Evolutionary conservation across 1,139 yeast species (phyloP).

Genomic region (Taphrina betulina): DNA sequence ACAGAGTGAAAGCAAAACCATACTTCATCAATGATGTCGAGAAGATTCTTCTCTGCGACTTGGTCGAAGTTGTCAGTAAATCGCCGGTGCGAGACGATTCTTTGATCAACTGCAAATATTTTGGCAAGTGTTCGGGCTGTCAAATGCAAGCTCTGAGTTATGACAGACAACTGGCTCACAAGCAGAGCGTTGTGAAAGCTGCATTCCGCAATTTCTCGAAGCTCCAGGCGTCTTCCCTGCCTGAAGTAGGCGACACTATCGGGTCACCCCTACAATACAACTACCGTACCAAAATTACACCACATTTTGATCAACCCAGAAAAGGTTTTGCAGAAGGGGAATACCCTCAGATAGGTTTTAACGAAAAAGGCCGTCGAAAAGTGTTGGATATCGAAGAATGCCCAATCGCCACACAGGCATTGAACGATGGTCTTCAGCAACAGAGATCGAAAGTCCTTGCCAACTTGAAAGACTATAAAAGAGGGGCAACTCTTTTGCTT

Average conservation of each 20-base stretch:
- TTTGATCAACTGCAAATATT: slow-evolving; percentile 66
- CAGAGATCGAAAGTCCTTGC: slow-evolving; percentile 60
- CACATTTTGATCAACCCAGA: slow-evolving; percentile 87
- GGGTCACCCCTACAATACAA: slow-evolving; percentile 74
- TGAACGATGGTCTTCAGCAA: slow-evolving; percentile 70
- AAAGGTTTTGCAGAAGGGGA: slow-evolving; percentile 44
- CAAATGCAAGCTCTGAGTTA: slow-evolving; percentile 83
- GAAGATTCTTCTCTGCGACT: slow-evolving; percentile 57
- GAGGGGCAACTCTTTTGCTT: slow-evolving; percentile 82
- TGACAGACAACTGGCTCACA: slow-evolving; percentile 66
- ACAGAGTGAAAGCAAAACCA: slow-evolving; percentile 64
- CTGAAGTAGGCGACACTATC: slow-evolving; percentile 64
- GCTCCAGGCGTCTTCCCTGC: slow-evolving; percentile 50
- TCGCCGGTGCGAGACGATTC: slow-evolving; percentile 57
- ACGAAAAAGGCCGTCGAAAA: slow-evolving; percentile 71
- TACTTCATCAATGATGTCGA: slow-evolving; percentile 44
- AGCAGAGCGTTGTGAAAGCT: slow-evolving; percentile 69
- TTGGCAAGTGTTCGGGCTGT: slow-evolving; percentile 84
- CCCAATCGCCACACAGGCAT: slow-evolving; percentile 75
- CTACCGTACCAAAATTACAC: slow-evolving; percentile 90
- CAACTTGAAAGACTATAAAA: slow-evolving; percentile 57
- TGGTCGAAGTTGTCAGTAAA: slow-evolving; percentile 53
- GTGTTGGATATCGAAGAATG: slow-evolving; percentile 93
- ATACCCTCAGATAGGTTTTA: slow-evolving; percentile 72
- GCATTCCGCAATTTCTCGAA: slow-evolving; percentile 78